These are phyloP conservation scores for Ceriops tagal DNA, from an alignment of 345 rosid genomes.

Conservation along the genomic window DNA sequence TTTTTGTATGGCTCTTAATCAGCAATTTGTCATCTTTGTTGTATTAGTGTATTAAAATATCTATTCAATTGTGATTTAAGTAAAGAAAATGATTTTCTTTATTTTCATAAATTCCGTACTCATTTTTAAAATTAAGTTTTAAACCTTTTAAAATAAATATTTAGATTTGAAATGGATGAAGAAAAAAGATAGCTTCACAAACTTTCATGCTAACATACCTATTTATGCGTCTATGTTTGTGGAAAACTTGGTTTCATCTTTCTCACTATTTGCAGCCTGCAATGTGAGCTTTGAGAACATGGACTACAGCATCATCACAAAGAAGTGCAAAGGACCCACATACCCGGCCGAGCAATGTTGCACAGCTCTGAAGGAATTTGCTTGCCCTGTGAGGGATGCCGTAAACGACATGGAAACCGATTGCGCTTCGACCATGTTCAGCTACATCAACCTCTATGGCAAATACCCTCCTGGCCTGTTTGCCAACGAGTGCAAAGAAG, in stretches of 20 bases:
- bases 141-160: neutral
- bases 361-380: slow-evolving; percentile 50
- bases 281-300: slow-evolving; percentile 46
- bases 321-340: slow-evolving; percentile 70
- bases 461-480: slow-evolving; percentile 83
- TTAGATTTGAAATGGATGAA: neutral
- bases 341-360: slow-evolving; percentile 55
- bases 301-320: slow-evolving; percentile 65
- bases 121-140: neutral
- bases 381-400: slow-evolving; percentile 50
- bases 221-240: no score
- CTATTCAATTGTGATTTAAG: no score
- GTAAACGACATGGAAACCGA: slow-evolving; percentile 49
- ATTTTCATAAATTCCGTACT: no score
- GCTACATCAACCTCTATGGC: slow-evolving; percentile 74
- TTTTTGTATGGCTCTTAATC: no score
- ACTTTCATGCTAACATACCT: no score
- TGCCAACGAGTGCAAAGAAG: slow-evolving; percentile 58
- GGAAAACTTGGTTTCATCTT: neutral
- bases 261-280: slow-evolving; percentile 40
- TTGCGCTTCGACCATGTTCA: slow-evolving; percentile 75
- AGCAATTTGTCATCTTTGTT: no score
- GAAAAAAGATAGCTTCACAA: neutral
- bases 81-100: no score
- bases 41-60: no score